Evolutionary conservation across 331 rosid species (phyloP), one percentile per base, ranked within the genome.

Genomic region (Cydonia oblonga): DNA sequence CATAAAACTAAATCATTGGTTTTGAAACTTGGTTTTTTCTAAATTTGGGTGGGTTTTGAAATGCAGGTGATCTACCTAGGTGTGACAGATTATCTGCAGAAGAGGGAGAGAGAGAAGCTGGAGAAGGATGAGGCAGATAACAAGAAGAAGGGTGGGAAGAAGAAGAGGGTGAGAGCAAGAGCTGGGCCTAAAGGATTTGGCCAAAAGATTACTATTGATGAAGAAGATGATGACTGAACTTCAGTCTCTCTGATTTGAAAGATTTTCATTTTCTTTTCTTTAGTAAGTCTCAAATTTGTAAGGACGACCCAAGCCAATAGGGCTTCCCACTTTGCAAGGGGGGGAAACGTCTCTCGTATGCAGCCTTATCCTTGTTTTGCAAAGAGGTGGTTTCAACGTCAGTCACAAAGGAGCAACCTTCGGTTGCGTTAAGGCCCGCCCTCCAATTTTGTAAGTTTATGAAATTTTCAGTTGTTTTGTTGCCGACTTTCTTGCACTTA

Each of bases 101-200:
- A 91, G 69, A 84, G 97, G 65, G 97, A 95, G 87, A 87, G 74
- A 52, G 98, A 95, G 1, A 95, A 89, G 80, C 89, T 85, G 46
- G 96, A 86, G 96, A 88, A 91, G 70, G 91, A 89, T 64, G 96
- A 88, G 60, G 80, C 80, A 4, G 69, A 76, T 60, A 79, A 75
- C 5, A 82, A 77, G 60, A 78, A 80, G 68, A 86, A 81, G 15
- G 68, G 73, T 67, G 86, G 77, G 52, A 90, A 84, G 64, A 90
- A 78, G 87, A 87, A 65, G 82, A 87, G 83, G 78, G 74, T 56
- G 6, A 86, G 82, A 81, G 76, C 84, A 16, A 92, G 80, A 77
- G 81, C 89, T 18, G 97, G 96, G 14, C 96, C 97, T 4, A 86
- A 75, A 72, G 96, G 96, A 23, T 89, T 88, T 32, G 98, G 97